These are phyloP conservation scores for Yamadazyma diddensiae DNA, from an alignment of 1,139 yeast species.

Conservation along the genomic window DNA sequence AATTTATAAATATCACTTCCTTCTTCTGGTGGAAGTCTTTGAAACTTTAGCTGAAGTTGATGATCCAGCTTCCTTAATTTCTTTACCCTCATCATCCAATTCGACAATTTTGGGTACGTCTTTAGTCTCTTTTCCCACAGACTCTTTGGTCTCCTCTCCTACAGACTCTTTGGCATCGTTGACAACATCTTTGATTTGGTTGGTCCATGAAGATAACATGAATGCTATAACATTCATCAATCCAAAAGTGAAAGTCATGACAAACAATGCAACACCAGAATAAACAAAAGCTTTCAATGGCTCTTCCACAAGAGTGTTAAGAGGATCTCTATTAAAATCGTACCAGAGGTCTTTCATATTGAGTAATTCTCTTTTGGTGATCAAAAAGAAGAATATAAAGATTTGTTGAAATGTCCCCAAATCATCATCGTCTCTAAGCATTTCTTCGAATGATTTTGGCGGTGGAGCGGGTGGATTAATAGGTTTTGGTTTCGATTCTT, in stretches of 20 bases:
- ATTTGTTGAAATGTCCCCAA: slow-evolving; percentile 17
- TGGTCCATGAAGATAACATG: slow-evolving; percentile 11
- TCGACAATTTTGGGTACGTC: slow-evolving; percentile 16
- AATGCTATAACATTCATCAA: slow-evolving; percentile 33
- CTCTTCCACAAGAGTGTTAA: slow-evolving; percentile 34
- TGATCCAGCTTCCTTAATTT: background rate
- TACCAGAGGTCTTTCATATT: slow-evolving; percentile 30
- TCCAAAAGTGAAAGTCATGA: slow-evolving; percentile 42
- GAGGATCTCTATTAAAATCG: slow-evolving; percentile 43
- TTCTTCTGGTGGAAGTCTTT: slow-evolving; percentile 5
- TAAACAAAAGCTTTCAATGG: slow-evolving; percentile 52
- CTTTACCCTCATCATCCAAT: slow-evolving; percentile 12
- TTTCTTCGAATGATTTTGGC: slow-evolving; percentile 39
- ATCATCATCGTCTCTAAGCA: slow-evolving; percentile 26
- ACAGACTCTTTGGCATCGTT: slow-evolving; percentile 7
- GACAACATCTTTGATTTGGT: slow-evolving; percentile 20
- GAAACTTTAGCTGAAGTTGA: background rate
- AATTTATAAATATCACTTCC: slow-evolving; percentile 4
- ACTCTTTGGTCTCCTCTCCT: slow-evolving; percentile 6
- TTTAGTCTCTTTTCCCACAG: slow-evolving; percentile 4
- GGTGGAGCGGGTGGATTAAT: slow-evolving; percentile 36
- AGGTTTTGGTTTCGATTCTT: slow-evolving; percentile 37
- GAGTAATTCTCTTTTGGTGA: slow-evolving; percentile 21
- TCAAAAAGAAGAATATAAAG: slow-evolving; percentile 19
- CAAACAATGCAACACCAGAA: slow-evolving; percentile 36